Evolutionary conservation across 2,329 filamentous ascomycete species (phyloP), one percentile per base, ranked within the genome.

Genomic region (Coniochaeta pulveracea): DNA sequence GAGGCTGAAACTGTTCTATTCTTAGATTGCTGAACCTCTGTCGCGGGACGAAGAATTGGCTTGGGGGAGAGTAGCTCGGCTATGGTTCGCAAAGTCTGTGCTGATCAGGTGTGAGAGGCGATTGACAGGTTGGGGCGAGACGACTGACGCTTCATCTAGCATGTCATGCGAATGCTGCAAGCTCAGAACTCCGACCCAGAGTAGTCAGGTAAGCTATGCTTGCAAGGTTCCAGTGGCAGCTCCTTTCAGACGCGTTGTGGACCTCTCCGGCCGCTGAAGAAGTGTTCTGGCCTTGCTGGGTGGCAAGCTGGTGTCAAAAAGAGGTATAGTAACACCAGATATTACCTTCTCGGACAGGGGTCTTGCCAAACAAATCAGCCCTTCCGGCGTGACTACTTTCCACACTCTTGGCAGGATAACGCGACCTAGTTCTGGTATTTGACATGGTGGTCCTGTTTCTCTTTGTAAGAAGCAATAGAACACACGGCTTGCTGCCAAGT

Each of bases 301-400:
- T 19, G n/a, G 28, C 18, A 8, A 31, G 28, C 17, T 6, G 28
- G n/a, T 15, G 28, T 31, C 28, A 31, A 31, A n/a, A n/a, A n/a
- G 28, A 17, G 18, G 15, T 31, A 31, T 31, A 31, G 28, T 21
- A 19, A 21, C 28, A 14, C 8, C 9, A 31, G 18, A 31, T 31
- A 31, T 31, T 19, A 31, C 28, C 28, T 31, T 19, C 18, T 4
- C 28, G 18, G n/a, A 5, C 28, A 31, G n/a, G 28, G 28, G n/a
- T 31, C 10, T 8, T 21, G 19, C 18, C 11, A 21, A 29, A 29
- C 16, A n/a, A n/a, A n/a, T n/a, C n/a, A n/a, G n/a, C n/a, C n/a
- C n/a, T n/a, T n/a, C n/a, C 22, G 17, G 17, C 18, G 19, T 22
- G 28, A 15, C 22, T 5, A 19, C 17, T 29, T 16, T 17, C 26